Evolutionary conservation across 768 basidiomycete genomes (phyloP), one percentile per base, ranked within the genome.

Genomic region (Auricularia heimuer): DNA sequence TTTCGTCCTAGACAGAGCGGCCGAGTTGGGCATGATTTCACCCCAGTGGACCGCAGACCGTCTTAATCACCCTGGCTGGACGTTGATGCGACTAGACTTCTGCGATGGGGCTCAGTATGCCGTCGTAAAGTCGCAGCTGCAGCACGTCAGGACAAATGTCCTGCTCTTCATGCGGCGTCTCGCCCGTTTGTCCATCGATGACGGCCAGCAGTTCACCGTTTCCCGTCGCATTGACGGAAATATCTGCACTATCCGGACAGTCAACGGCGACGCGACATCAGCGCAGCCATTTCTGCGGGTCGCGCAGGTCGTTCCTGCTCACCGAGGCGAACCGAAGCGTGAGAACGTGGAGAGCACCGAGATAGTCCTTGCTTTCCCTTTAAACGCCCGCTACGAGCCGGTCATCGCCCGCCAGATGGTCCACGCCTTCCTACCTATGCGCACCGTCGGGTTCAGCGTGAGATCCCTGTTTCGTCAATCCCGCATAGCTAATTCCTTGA

Each of bases 351-450:
- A 61, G n/a, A 56, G 63, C 33, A 73, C 69, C 54, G 66, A 71
- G 63, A 58, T 73, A 14, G 65, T 68, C 3, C 62, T 73, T 12
- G 69, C 72, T 1, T 73, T 73, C 63, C 72, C 72, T 3, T 51
- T 73, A 24, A 62, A 66, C 6, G 56, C 51, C n/a, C 45, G 35
- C 18, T 37, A 54, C 3, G 63, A 65, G 29, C 72, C 72, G 10
- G 44, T 65, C 6, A 63, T 62, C 12, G 36, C 42, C 34, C 45
- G 33, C 8, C 70, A 73, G 54, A 63, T 68, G 0, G 70, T 70
- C 12, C 67, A 73, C 35, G 72, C 72, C 0, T 73, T 73, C 63
- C 64, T 73, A 3, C 72, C 72, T 3, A 61, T 73, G 24, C 54
- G 69, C 3, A 61, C 64, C 47, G 70, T 65, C 56, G 72, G 72